A percentile compares a stretch with the other conserved stretches of the same genome.
phyloP scores from a whole-genome alignment of 2,329 filamentous ascomycete species.

The Teratosphaeria zuluensis region DNA sequence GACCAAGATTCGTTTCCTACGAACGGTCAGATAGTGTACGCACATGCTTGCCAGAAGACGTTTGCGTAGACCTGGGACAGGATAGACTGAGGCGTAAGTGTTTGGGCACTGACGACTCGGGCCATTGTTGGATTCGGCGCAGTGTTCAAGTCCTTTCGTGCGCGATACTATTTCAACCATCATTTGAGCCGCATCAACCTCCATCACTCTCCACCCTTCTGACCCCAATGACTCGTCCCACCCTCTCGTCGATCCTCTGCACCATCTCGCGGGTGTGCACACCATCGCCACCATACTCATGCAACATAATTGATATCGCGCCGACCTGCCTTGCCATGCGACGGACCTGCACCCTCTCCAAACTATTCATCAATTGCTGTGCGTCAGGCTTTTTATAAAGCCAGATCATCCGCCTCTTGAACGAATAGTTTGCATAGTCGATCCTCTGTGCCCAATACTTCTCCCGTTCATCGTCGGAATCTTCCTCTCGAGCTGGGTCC shows the following conservation, averaged over 20 bases:
- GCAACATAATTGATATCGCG: slow-evolving; percentile 21
- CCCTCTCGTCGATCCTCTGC: slow-evolving; percentile 21
- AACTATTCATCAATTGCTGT: slow-evolving; percentile 24
- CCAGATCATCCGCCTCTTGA: slow-evolving; percentile 29
- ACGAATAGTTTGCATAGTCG: slow-evolving; percentile 26
- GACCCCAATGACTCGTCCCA: slow-evolving; percentile 24
- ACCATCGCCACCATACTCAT: slow-evolving; percentile 19
- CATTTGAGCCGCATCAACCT: neutral
- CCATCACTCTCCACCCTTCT: slow-evolving; percentile 18
- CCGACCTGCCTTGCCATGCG: slow-evolving; percentile 28
- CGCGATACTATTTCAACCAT: neutral
- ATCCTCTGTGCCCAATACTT: slow-evolving; percentile 20
- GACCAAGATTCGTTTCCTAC: no score
- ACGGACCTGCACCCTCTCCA: slow-evolving; percentile 30
- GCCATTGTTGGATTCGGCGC: no score
- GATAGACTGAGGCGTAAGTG: no score
- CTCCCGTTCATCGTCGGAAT: slow-evolving; percentile 17
- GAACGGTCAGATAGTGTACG: no score
- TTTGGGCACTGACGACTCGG: no score
- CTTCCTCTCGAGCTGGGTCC: slow-evolving; percentile 22
- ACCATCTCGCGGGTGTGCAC: slow-evolving; percentile 15
- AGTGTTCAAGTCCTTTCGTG: neutral
- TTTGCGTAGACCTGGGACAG: no score
- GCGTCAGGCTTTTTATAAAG: slow-evolving; percentile 28
- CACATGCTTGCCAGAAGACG: no score